Evolutionary conservation across 2,329 filamentous ascomycete genomes (phyloP).

Genomic region (Alternaria gansuensis): DNA sequence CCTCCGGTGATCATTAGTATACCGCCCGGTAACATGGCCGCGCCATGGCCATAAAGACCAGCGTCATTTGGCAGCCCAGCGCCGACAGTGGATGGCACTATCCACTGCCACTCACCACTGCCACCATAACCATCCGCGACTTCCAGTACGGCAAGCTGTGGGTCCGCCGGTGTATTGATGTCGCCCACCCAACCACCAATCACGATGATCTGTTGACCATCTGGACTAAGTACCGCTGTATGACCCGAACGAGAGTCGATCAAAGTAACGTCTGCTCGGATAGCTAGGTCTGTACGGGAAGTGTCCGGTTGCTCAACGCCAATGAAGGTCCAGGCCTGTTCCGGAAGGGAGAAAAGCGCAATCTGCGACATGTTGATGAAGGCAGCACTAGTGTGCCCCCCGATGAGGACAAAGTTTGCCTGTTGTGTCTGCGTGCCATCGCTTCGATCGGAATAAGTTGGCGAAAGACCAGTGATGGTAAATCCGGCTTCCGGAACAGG

Average conservation of each 20-base stretch:
- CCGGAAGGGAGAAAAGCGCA: conserved; percentile 85
- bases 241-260: conserved; percentile 90
- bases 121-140: conserved; percentile 77
- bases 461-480: conserved; percentile 76
- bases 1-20: conserved; percentile 70
- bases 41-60: conserved; percentile 69
- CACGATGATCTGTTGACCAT: conserved; percentile 79
- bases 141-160: conserved; percentile 80
- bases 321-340: conserved; percentile 86
- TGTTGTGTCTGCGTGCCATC: conserved; percentile 72
- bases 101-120: conserved; percentile 72
- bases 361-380: conserved; percentile 96
- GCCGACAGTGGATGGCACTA: conserved; percentile 63
- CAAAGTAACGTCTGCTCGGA: conserved; percentile 56
- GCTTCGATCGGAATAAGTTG: conserved; percentile 73
- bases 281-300: conserved; percentile 65
- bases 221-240: conserved; percentile 79
- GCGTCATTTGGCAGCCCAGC: conserved; percentile 54
- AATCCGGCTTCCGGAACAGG: conserved; percentile 88
- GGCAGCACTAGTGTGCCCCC: conserved; percentile 81
- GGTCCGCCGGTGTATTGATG: conserved; percentile 75
- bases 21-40: conserved; percentile 67
- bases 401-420: conserved; percentile 80
- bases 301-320: conserved; percentile 63
- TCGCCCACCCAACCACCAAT: conserved; percentile 94